Base-by-base conservation (phyloP, 1,139 yeast genomes). In the Suhomyces yuchorum region DNA sequence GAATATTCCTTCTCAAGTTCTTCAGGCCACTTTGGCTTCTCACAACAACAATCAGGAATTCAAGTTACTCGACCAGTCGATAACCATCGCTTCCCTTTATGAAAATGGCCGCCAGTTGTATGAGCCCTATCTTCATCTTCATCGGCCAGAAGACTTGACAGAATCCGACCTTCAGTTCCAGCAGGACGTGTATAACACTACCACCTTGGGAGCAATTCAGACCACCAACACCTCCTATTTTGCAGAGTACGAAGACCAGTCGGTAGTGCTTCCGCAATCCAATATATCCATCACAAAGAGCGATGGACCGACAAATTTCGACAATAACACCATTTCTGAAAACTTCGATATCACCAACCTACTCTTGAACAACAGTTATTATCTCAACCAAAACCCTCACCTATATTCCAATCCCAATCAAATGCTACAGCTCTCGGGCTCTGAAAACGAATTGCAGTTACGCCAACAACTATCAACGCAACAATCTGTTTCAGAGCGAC, bases 11-110 rank as follows among this genome's bases (percentile, higher is more conserved):
- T 34, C 46, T 8, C 15, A 18, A 22, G 3, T 33, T 14, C 24
- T 24, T 22, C 39, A 37, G 8, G 24, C 12, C 11, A 23, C 23
- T 9, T 8, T 12, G 19, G 7, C 39, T 12, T 14, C 28, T 8
- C 12, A 9, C 4, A 19, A 19, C 18, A 8, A 8, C 24, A 12
- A 14, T 28, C 41, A 36, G 12, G 36, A 47, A 11, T 42, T 42
- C 19, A 37, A 36, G 18, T 56, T 74, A 18, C 54, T 74, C 38
- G 79, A 74, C 52, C 79, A 74, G 45, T 71, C 77, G 19, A 68
- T 74, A 9, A 71, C 78, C 2, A 67, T 73, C 37, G 77, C 78
- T 1, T 65, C 72, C 5, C 60, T 73, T 14, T 74, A 73, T 55
- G 59, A 62, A 45, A 60, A 69, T 48, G 77, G 76, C 2, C 58